Evolutionary conservation across 768 basidiomycete species (phyloP).

Genomic region (Suillus paluster): DNA sequence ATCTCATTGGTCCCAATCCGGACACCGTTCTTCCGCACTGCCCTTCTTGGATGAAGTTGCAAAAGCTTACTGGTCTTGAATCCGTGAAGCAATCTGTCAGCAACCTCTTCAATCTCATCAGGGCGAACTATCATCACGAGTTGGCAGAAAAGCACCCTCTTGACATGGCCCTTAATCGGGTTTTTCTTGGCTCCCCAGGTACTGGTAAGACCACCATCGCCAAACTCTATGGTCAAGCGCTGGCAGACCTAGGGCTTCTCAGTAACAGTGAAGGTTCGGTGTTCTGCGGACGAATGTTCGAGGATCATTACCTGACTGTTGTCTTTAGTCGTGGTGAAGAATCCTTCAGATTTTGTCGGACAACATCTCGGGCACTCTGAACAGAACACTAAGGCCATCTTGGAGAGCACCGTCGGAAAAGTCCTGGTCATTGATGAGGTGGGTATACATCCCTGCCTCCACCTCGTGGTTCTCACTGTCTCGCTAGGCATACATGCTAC

Average conservation of each 20-base stretch:
- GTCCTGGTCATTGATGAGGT: constrained; percentile 76
- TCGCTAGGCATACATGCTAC: constrained; percentile 69
- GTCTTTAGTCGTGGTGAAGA: constrained; percentile 62
- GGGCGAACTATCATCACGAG: constrained; percentile 58
- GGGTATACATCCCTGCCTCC: constrained; percentile 14
- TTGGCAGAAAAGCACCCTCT: constrained; percentile 52
- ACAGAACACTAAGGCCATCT: constrained; percentile 64
- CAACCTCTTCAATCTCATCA: constrained; percentile 45
- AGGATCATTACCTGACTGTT: background rate
- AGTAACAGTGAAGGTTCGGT: constrained; percentile 66
- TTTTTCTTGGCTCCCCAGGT: constrained; percentile 66
- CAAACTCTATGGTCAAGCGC: constrained; percentile 60
- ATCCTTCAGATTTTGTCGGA: constrained; percentile 71
- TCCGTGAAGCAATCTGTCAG: constrained; percentile 55
- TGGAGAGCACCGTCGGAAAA: constrained; percentile 62
- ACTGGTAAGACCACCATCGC: constrained; percentile 72
- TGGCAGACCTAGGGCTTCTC: constrained; percentile 57
- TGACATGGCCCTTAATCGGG: constrained; percentile 57
- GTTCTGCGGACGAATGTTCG: background rate
- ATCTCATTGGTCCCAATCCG: constrained; percentile 66
- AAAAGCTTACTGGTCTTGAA: constrained; percentile 52
- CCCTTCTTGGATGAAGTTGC: constrained; percentile 51
- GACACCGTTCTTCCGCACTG: constrained; percentile 45
- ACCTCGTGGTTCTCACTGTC: background rate
- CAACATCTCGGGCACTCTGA: constrained; percentile 63